Percentiles rank a stretch among this genome's conserved stretches.
phyloP scores from a whole-genome alignment of 352 stramenopile genomes.

The Globisporangium echinulatum region DNA sequence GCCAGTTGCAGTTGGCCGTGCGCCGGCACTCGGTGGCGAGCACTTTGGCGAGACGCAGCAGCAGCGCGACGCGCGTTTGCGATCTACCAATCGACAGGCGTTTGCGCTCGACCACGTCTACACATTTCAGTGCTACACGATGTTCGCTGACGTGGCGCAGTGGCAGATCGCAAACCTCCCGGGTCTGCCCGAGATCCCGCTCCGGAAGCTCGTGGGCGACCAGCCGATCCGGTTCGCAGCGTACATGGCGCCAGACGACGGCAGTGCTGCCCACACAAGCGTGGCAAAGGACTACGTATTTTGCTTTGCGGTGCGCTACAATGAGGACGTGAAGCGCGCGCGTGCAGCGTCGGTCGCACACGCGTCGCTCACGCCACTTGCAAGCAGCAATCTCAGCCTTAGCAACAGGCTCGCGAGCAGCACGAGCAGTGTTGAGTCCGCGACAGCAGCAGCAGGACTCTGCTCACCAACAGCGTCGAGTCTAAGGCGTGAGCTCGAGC shows the following conservation, averaged over 20 bases:
- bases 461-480: conserved; percentile 13
- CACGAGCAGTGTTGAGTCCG: not conserved
- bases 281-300: conserved; percentile 40
- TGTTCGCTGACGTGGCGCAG: conserved; percentile 32
- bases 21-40: conserved; percentile 25
- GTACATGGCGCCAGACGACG: conserved; percentile 21
- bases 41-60: conserved; percentile 28
- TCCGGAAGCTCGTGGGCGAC: conserved; percentile 24
- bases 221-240: conserved; percentile 35
- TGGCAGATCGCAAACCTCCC: conserved; percentile 45
- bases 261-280: conserved; percentile 12
- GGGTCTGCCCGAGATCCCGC: conserved; percentile 30
- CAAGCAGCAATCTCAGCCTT: not conserved
- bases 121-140: conserved; percentile 56
- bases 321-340: conserved; percentile 4
- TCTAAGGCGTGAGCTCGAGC: conserved; percentile 2
- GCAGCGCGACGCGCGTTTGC: conserved; percentile 16
- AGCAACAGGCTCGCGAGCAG: conserved; percentile 4
- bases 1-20: not conserved
- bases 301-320: conserved; percentile 39
- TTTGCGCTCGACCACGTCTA: conserved; percentile 37
- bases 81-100: conserved; percentile 14
- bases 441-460: not conserved
- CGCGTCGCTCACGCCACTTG: not conserved
- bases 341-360: not conserved